phyloP scores from a whole-genome alignment of 306 rosid genomes.

The Vigna unguiculata region DNA sequence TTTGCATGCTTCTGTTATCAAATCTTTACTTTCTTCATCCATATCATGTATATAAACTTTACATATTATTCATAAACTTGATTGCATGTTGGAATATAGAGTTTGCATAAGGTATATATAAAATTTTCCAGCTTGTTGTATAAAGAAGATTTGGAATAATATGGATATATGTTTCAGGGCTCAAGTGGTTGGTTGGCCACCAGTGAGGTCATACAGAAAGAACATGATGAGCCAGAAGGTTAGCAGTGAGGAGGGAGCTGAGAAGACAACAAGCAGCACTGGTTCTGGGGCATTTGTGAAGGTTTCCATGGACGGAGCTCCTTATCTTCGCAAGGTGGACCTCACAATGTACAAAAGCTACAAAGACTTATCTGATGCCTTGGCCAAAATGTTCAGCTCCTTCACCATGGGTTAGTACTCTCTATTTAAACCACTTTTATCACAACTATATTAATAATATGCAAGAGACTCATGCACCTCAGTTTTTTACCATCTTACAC shows the following conservation, averaged over 20 bases:
- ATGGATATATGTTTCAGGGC: constrained; percentile 60
- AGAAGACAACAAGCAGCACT: constrained; percentile 52
- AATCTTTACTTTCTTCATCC: background rate
- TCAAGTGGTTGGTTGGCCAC: constrained; percentile 99
- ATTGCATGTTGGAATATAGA: background rate
- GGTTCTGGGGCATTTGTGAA: constrained; percentile 70
- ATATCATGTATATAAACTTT: no score
- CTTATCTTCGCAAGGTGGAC: constrained; percentile 98
- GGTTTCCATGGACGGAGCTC: constrained; percentile 99
- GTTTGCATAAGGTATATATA: constrained; percentile 27
- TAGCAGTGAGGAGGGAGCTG: constrained; percentile 40
- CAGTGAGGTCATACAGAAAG: constrained; percentile 96
- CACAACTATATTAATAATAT: background rate
- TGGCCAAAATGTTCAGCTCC: constrained; percentile 99
- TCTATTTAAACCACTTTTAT: background rate
- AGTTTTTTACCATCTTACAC: background rate
- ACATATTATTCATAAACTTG: background rate
- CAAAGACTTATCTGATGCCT: constrained; percentile 87
- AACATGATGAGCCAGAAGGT: constrained; percentile 83
- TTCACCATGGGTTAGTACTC: constrained; percentile 78
- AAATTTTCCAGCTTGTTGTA: background rate
- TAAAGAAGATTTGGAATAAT: constrained; percentile 29
- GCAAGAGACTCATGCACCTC: constrained; percentile 1
- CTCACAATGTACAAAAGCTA: constrained; percentile 89
- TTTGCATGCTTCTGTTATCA: background rate